Percentiles rank a stretch among this genome's conserved stretches.
These are phyloP conservation scores for Fusarium verrucosum DNA, from an alignment of 2,329 filamentous ascomycete genomes.

Conservation along the genomic window DNA sequence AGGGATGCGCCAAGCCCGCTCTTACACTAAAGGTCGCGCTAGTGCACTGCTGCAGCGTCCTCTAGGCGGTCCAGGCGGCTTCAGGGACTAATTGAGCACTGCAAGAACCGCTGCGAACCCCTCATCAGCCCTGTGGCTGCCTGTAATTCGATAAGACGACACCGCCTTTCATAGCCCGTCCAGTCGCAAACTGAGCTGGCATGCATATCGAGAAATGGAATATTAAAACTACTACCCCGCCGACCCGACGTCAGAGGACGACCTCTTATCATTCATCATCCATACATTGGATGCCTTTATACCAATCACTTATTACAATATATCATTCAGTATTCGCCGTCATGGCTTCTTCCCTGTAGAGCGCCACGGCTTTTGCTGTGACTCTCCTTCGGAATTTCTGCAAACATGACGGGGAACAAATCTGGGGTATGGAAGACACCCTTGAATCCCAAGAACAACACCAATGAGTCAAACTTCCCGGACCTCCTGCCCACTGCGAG, in stretches of 20 bases:
- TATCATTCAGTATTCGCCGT: constrained; percentile 20
- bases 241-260: constrained; percentile 38
- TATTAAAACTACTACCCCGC: constrained; percentile 42
- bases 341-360: constrained; percentile 61
- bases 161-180: constrained; percentile 40
- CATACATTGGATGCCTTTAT: constrained; percentile 29
- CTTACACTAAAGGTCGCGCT: constrained; percentile 5
- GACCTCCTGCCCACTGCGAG: constrained; percentile 57
- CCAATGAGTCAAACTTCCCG: constrained; percentile 62
- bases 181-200: constrained; percentile 17
- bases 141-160: constrained; percentile 41
- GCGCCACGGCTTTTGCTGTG: constrained; percentile 65
- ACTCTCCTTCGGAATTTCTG: constrained; percentile 49
- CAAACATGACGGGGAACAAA: constrained; percentile 63
- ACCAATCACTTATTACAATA: constrained; percentile 21
- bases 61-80: constrained; percentile 6
- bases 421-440: constrained; percentile 60
- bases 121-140: constrained; percentile 39
- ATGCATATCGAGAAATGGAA: not conserved
- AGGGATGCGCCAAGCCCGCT: not conserved
- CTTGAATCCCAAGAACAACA: constrained; percentile 51
- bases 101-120: constrained; percentile 33
- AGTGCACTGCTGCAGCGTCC: constrained; percentile 34
- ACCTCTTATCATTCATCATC: constrained; percentile 28
- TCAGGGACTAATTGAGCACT: constrained; percentile 30